Conservation (phyloP, 2,329 filamentous ascomycete species). For the Aquanectria penicillioides region DNA sequence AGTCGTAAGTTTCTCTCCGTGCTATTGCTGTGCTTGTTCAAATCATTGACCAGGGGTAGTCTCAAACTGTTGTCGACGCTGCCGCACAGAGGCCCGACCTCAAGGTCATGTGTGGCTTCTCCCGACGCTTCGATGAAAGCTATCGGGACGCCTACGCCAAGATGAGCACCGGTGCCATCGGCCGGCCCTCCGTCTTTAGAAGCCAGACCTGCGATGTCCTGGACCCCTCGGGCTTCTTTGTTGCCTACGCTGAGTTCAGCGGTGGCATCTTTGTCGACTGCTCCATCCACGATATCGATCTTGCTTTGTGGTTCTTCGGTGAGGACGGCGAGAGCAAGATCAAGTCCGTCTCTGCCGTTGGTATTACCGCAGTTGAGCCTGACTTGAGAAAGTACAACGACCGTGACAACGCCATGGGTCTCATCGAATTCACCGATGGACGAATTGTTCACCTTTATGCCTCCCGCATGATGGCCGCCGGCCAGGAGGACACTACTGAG, state of each 20-base stretch:
- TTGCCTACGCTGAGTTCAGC: slow-evolving; percentile 70
- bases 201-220: slow-evolving; percentile 75
- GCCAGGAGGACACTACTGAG: slow-evolving; percentile 74
- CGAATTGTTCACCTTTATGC: slow-evolving; percentile 73
- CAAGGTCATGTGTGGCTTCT: slow-evolving; percentile 64
- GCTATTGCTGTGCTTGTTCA: no score
- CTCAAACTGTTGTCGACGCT: slow-evolving; percentile 19
- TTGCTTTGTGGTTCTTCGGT: slow-evolving; percentile 46
- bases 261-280: slow-evolving; percentile 79
- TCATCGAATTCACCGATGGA: slow-evolving; percentile 72
- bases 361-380: slow-evolving; percentile 44
- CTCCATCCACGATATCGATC: slow-evolving; percentile 72
- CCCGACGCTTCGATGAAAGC: slow-evolving; percentile 65
- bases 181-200: slow-evolving; percentile 68
- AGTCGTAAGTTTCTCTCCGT: slow-evolving; percentile 6
- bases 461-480: slow-evolving; percentile 73
- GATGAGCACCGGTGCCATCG: slow-evolving; percentile 65
- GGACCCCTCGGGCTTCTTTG: slow-evolving; percentile 73
- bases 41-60: no score
- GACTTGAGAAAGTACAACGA: slow-evolving; percentile 42
- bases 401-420: slow-evolving; percentile 53
- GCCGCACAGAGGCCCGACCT: slow-evolving; percentile 59
- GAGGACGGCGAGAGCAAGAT: slow-evolving; percentile 39
- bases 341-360: slow-evolving; percentile 41
- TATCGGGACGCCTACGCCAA: slow-evolving; percentile 69